phyloP scores from a whole-genome alignment of 2,329 filamentous ascomycete species.

The Lachnellula subtilissima region DNA sequence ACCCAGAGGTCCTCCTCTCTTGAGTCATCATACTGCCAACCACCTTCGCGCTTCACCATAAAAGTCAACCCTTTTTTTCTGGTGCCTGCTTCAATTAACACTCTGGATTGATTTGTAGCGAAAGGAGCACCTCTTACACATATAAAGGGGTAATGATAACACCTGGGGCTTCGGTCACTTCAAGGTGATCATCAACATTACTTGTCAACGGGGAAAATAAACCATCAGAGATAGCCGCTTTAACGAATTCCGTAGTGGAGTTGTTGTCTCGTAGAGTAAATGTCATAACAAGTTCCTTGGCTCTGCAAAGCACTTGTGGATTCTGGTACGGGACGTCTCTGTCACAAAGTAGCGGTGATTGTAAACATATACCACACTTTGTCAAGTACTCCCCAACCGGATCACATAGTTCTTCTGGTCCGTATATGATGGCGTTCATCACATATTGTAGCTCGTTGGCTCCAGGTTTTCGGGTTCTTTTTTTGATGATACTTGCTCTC shows the following conservation, averaged over 20 bases:
- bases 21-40: conserved; percentile 30
- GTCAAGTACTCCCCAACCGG: conserved; percentile 7
- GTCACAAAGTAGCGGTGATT: conserved; percentile 9
- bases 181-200: conserved; percentile 2
- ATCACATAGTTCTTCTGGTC: conserved; percentile 4
- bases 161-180: conserved; percentile 3
- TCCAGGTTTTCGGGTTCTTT: background rate
- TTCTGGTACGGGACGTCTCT: conserved; percentile 9
- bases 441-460: conserved; percentile 7
- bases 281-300: conserved; percentile 5
- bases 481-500: background rate
- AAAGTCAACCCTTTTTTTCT: conserved; percentile 35
- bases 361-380: conserved; percentile 5
- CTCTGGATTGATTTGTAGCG: background rate
- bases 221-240: background rate
- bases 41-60: conserved; percentile 36
- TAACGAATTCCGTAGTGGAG: background rate
- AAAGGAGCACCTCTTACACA: background rate
- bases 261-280: background rate
- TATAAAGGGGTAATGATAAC: conserved; percentile 7
- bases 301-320: conserved; percentile 5
- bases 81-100: conserved; percentile 30
- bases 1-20: conserved; percentile 9
- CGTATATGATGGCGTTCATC: conserved; percentile 9
- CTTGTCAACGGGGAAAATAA: conserved; percentile 1